Evolutionary conservation across 768 basidiomycete genomes (phyloP).

Genomic region (Trametopsis cervina): DNA sequence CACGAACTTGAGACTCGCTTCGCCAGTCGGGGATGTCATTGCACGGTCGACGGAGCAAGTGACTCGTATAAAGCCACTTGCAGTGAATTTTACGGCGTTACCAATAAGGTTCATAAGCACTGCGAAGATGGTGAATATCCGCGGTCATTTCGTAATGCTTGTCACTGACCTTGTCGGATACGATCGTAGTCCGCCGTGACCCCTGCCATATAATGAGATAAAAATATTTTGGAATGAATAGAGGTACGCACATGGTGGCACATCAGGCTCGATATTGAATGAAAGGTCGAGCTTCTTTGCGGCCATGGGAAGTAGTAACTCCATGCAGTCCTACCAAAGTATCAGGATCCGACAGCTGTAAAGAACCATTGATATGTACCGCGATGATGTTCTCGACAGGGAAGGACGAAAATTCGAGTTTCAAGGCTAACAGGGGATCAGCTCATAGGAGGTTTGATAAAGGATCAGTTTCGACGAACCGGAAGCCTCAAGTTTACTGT

Average conservation of each 20-base stretch:
- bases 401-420: conserved; percentile 61
- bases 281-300: conserved; percentile 69
- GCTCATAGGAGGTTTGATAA: background rate
- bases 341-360: background rate
- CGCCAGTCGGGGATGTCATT: conserved; percentile 28
- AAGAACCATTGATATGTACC: conserved; percentile 28
- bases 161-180: conserved; percentile 66
- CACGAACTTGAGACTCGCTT: conserved; percentile 54
- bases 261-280: conserved; percentile 61
- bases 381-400: conserved; percentile 67
- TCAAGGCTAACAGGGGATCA: conserved; percentile 42
- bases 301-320: conserved; percentile 67
- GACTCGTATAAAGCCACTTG: conserved; percentile 55
- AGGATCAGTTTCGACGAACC: conserved; percentile 28
- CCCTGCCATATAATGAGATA: conserved; percentile 31
- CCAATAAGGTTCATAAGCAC: conserved; percentile 75
- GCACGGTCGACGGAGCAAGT: conserved; percentile 46
- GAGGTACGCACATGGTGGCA: conserved; percentile 48
- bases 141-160: no score
- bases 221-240: background rate
- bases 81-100: conserved; percentile 73
- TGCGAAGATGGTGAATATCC: no score
- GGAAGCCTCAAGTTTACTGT: conserved; percentile 74
- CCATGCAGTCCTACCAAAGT: conserved; percentile 59
- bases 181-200: conserved; percentile 69